phyloP scores from a whole-genome alignment of 129 eudicot species.

The Flaveria brownii region DNA sequence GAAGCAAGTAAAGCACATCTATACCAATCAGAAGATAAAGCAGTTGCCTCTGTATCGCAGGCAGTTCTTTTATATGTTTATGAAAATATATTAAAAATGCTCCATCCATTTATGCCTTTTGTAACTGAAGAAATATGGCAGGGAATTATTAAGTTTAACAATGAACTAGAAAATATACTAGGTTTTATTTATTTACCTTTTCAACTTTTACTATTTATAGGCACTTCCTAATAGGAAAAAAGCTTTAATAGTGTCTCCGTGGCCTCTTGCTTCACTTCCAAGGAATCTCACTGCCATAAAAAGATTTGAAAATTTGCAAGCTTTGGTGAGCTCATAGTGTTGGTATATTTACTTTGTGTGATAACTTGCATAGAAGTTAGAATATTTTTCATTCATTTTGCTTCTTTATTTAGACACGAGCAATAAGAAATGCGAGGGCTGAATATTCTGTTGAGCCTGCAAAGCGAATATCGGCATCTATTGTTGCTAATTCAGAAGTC shows the following conservation, averaged over 20 bases:
- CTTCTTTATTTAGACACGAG: constrained; percentile 63
- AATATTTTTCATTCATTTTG: constrained; percentile 10
- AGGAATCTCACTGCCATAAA: constrained; percentile 61
- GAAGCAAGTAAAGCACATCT: constrained; percentile 99
- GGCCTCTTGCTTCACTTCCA: constrained; percentile 92
- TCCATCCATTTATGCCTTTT: constrained; percentile 97
- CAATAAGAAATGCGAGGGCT: constrained; percentile 90
- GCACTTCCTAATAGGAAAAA: constrained; percentile 73
- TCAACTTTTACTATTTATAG: constrained; percentile 39
- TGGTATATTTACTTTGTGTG: constrained; percentile 9
- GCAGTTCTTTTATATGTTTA: constrained; percentile 89
- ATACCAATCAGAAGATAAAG: constrained; percentile 56
- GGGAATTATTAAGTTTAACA: constrained; percentile 36
- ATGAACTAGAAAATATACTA: neutral
- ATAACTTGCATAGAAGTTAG: neutral
- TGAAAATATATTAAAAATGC: constrained; percentile 74
- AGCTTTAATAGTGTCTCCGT: constrained; percentile 84
- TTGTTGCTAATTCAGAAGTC: constrained; percentile 88
- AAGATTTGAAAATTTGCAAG: constrained; percentile 90
- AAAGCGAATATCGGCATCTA: constrained; percentile 86
- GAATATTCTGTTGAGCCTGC: constrained; percentile 99
- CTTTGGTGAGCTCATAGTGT: constrained; percentile 56
- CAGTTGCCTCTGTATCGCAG: constrained; percentile 60
- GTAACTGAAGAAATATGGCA: constrained; percentile 98
- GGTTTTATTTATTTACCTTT: neutral